Base-by-base conservation (phyloP, 805 yeast genomes). In the Candida chauliodis region DNA sequence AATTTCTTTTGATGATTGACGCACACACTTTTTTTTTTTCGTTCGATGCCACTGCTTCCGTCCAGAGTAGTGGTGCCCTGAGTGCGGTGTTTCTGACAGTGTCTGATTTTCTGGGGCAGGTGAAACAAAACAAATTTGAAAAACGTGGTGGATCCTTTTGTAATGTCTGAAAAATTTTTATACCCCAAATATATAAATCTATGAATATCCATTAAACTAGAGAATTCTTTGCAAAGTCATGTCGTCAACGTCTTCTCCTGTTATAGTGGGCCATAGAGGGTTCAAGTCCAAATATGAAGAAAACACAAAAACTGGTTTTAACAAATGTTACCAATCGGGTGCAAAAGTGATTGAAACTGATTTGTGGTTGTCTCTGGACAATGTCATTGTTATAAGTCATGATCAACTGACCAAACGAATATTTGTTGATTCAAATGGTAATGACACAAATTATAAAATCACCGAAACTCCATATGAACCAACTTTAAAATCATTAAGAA, bases 271-370 rank as follows among this genome's bases (percentile, higher is more conserved):
- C 34, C 74, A 68, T 42, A 55, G 74, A 35, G 74, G 74, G 0
- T 68, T 61, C 48, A 68, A 68, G 42, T 69, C 58, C 25, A 50
- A 56, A 32, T 61, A 58, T 39, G 55, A 69, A 3, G 74, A 68
- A 45, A 68, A 68, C 46, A 65, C 73, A 8, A 16, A 68, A 14
- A 14, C 35, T 5, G 72, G 72, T 6, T 68, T 68, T 45, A 46
- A 48, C 14, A 53, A 60, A 34, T 66, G 73, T 41, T 66, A 42
- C 42, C 54, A 53, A 11, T 34, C 61, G 14, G 73, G 71, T 5
- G 73, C 71, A 25, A 56, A 62, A 17, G 47, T 51, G 6, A 52
- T 68, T 30, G 74, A 68, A 40, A 68, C 74, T n/a, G 74, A 68
- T 45, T 51, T 66, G 32, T 65, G 71, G 66, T 44, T 64, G 26